Base-by-base conservation (phyloP, 768 basidiomycete genomes). In the Rubroboletus pulcherrimus region DNA sequence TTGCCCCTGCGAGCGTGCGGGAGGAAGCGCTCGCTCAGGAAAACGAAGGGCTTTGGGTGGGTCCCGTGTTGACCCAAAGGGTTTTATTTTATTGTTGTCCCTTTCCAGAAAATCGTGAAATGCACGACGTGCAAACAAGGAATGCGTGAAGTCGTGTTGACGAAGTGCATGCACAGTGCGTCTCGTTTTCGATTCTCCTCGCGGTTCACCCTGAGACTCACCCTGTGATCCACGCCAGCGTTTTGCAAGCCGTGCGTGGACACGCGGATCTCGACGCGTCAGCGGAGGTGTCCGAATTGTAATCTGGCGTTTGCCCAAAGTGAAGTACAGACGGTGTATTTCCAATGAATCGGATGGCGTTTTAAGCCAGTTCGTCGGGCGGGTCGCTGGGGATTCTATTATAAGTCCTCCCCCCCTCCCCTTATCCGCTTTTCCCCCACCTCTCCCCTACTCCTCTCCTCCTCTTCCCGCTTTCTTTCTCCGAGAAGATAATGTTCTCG, bases 241-340 rank as follows among this genome's bases (percentile, higher is more conserved):
- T 95, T 95, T 73, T 92, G 91, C 73, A 87, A 84, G 71, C 69
- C 78, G 52, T 97, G 89, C 67, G 80, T 98, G 34, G 94, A 97
- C 59, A 78, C 85, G n/a, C 87, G 96, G 40, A 80, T 98, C 62
- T 74, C 87, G 29, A 93, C 90, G 15, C 84, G 95, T 55, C 94
- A 97, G 68, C 86, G 95, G 29, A 95, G 95, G 70, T 98, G 95
- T 73, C 94, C 94, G 24, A 86, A 88, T 7, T 98, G 95, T 68
- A 87, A 87, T 58, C 65, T 88, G 33, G 71, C 80, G 1, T 98
- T 98, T 73, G 86, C 87, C 5, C 83, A 86, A 62, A 86, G 85
- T 47, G 94, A 98, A 59, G 91, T 93, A n/a, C 79, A 83, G 63
- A 74, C 77, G 11, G 66, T 87, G 33, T 85, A 76, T 63, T 84